A percentile compares a stretch with the other conserved stretches of the same genome.
phyloP scores from a whole-genome alignment of 176 grass and related monocot species.

The Puya raimondii region DNA sequence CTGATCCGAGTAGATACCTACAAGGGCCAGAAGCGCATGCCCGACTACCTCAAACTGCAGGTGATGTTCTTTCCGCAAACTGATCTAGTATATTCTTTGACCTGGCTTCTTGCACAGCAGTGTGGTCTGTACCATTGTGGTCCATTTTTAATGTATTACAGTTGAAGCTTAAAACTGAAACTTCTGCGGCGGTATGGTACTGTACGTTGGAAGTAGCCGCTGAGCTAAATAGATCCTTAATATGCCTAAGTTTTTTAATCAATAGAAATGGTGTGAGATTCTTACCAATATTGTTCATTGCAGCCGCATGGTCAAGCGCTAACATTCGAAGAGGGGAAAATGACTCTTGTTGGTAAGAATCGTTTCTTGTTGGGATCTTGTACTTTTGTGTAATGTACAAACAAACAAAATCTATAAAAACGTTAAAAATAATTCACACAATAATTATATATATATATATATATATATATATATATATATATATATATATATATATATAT shows the following conservation, averaged over 20 bases:
- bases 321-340: conserved; percentile 39
- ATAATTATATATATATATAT: not conserved
- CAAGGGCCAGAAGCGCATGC: conserved; percentile 28
- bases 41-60: conserved; percentile 43
- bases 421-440: not conserved
- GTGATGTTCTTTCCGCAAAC: not conserved
- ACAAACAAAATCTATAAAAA: not conserved
- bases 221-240: not conserved
- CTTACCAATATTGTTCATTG: not conserved
- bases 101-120: too few relatives aligned
- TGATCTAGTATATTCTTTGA: too few relatives aligned
- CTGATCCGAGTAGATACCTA: conserved; percentile 57
- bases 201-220: too few relatives aligned
- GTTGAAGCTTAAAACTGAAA: not conserved
- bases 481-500: too few relatives aligned
- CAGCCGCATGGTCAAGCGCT: conserved; percentile 49
- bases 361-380: not conserved
- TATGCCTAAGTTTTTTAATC: not conserved
- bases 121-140: too few relatives aligned
- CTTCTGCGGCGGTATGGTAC: not conserved
- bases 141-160: too few relatives aligned
- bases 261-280: too few relatives aligned
- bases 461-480: too few relatives aligned
- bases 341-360: conserved; percentile 36
- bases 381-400: not conserved